Conservation (phyloP, 176 grass and related monocot genomes). For the Thinopyrum elongatum region DNA sequence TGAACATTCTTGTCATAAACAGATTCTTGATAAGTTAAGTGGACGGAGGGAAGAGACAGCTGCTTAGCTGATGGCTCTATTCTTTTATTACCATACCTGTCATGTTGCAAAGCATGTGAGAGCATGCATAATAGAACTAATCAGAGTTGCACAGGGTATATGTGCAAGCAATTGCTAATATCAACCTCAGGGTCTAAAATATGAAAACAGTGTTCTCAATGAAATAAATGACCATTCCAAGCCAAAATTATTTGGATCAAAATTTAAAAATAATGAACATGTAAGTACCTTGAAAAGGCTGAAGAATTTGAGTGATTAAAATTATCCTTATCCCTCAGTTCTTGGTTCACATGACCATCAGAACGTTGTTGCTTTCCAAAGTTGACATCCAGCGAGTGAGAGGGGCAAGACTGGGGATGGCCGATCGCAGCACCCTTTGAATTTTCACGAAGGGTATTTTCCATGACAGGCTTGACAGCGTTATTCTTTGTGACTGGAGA, state of each 20-base stretch:
- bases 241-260: conserved; percentile 12
- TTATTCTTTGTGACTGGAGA: conserved; percentile 38
- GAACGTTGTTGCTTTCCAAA: conserved; percentile 28
- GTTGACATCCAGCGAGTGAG: conserved; percentile 35
- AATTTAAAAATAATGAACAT: conserved; percentile 9
- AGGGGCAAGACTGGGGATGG: conserved; percentile 43
- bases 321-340: conserved; percentile 57
- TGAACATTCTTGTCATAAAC: conserved; percentile 38
- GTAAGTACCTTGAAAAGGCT: conserved; percentile 73
- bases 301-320: conserved; percentile 90
- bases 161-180: conserved; percentile 8
- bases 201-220: conserved; percentile 12
- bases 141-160: conserved; percentile 18
- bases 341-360: conserved; percentile 39
- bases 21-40: conserved; percentile 31
- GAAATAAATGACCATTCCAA: neutral
- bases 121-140: conserved; percentile 22
- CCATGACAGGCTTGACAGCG: conserved; percentile 15
- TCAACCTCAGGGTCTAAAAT: neutral
- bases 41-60: conserved; percentile 38
- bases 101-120: conserved; percentile 21
- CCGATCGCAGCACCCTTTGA: conserved; percentile 37
- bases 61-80: conserved; percentile 43
- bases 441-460: conserved; percentile 38
- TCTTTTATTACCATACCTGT: conserved; percentile 79